Base-by-base conservation (phyloP, 441 rosid genomes). In the Erysimum pusillum region DNA sequence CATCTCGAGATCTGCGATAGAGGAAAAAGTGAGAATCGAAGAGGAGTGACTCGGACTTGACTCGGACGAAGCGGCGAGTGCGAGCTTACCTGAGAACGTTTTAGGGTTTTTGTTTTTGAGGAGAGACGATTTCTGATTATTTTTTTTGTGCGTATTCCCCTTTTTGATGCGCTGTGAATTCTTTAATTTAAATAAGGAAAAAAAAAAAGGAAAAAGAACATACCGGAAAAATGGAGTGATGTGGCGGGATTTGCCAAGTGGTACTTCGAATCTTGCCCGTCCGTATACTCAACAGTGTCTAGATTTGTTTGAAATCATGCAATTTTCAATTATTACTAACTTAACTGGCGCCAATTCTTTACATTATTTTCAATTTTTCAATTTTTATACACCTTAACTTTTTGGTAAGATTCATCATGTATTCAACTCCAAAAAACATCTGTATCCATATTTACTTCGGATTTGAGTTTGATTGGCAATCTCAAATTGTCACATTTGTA, bases 1-100 rank as follows among this genome's bases (percentile, higher is more conserved):
- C 97, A 93, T 93, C 76, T 44, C 63, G 71, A 76, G 70, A 80
- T 81, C 96, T 88, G 85, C 71, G 15, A 14, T 15, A 22, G 63
- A 76, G n/a, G 0, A 2, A 22, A 67, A 77, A 65, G 11, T 71
- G 60, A 65, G 63, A 80, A 81, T 13, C 74, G 64, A 8, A 2
- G 18, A 62, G 9, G 9, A 11, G 48, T 3, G 68, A 9, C 76
- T 25, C 78, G 59, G 73, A 68, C 41, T 66, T 17, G 79, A 85
- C 77, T 68, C 81, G 62, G 62, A 41, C 18, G 69, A 62, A 34
- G 34, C 69, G 82, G 82, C 32, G 73, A 8, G 46, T 12, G 39
- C 9, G 38, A 39, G 52, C 22, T 76, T 76, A 81, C 86, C 83
- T 74, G n/a, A 63, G 39, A 71, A 68, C 41, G 72, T 4, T 56